Evolutionary conservation across 192 early-diverging fungal genomes (phyloP).

Genomic region (Coemansia sp.): DNA sequence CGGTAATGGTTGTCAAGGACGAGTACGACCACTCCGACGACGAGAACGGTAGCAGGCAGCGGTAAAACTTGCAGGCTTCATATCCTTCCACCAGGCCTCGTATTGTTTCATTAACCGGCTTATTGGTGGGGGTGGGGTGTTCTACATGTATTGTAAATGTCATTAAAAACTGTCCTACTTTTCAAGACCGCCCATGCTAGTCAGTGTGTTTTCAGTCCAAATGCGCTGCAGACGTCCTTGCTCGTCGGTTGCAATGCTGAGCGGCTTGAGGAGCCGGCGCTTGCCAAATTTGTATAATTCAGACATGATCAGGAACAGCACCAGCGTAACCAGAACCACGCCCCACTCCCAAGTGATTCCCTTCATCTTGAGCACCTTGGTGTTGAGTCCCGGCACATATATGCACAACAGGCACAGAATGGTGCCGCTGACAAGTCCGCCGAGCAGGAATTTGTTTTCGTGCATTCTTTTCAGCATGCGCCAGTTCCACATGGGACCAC

Average conservation of each 20-base stretch:
- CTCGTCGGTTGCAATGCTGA: constrained; percentile 29
- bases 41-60: constrained; percentile 3
- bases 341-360: constrained; percentile 74
- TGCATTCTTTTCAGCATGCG: constrained; percentile 37
- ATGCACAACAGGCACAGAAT: constrained; percentile 54
- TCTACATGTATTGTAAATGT: neutral
- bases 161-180: constrained; percentile 7
- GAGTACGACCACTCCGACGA: constrained; percentile 48
- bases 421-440: constrained; percentile 46
- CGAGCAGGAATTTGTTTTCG: constrained; percentile 56
- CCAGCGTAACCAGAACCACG: constrained; percentile 53
- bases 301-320: constrained; percentile 60
- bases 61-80: no score
- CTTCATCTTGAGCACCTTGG: constrained; percentile 57
- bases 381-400: constrained; percentile 67
- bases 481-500: constrained; percentile 58
- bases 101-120: no score
- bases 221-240: constrained; percentile 50
- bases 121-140: no score
- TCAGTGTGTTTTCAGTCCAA: constrained; percentile 49
- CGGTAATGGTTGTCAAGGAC: constrained; percentile 52
- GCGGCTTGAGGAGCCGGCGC: constrained; percentile 47
- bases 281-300: constrained; percentile 67
- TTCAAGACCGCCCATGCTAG: constrained; percentile 16
- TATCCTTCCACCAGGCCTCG: no score